Conservation (phyloP, 1,284 basidiomycete species). For the Moesziomyces sp. region DNA sequence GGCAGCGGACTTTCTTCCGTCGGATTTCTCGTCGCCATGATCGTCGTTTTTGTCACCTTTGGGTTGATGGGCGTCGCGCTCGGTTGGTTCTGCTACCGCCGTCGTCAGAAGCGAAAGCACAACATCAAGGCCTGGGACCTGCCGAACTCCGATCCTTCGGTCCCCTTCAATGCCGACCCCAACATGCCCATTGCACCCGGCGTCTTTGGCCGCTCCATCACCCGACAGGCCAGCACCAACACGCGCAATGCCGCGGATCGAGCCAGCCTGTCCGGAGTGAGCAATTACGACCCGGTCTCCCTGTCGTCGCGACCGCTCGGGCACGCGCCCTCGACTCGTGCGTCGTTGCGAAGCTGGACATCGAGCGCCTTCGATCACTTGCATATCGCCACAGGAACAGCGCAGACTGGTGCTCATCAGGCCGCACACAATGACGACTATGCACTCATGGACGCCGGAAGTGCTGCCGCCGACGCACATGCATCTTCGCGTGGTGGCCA, state of each 20-base stretch:
- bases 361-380: conserved; percentile 35
- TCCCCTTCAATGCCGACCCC: conserved; percentile 39
- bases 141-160: conserved; percentile 33
- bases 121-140: conserved; percentile 46
- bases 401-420: conserved; percentile 3
- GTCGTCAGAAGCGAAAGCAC: conserved; percentile 29
- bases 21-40: conserved; percentile 30
- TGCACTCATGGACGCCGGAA: conserved; percentile 24
- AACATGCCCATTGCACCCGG: conserved; percentile 43
- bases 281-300: conserved; percentile 29
- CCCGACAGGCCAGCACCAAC: conserved; percentile 13
- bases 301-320: conserved; percentile 22
- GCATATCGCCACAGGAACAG: conserved; percentile 12
- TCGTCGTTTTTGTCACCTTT: conserved; percentile 25
- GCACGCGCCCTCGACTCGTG: conserved; percentile 26
- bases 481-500: neutral
- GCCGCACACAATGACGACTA: conserved; percentile 15
- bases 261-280: conserved; percentile 25
- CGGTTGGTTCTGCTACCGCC: conserved; percentile 45
- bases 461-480: conserved; percentile 5
- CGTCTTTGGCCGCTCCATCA: conserved; percentile 31
- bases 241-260: conserved; percentile 10
- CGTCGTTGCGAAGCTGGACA: conserved; percentile 44
- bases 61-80: conserved; percentile 29
- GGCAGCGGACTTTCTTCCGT: conserved; percentile 16